A percentile compares a stretch with the other conserved stretches of the same genome.
These are phyloP conservation scores for Babesia ovis DNA, from an alignment of 169 alveolate genomes.

Conservation along the genomic window DNA sequence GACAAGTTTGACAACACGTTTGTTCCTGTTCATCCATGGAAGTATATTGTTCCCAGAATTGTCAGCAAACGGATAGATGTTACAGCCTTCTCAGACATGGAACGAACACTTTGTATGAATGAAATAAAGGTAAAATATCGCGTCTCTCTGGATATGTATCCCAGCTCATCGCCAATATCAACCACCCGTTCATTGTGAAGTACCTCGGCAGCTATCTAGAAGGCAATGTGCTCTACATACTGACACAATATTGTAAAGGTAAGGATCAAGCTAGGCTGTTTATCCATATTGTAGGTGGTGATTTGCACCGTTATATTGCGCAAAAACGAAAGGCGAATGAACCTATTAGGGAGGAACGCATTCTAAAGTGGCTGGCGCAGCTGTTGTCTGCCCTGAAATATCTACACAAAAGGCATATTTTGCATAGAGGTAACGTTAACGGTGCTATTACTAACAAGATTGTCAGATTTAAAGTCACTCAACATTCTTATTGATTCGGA, in stretches of 20 bases:
- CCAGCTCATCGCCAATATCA: conserved; percentile 71
- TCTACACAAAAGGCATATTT: conserved; percentile 82
- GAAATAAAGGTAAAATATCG: conserved; percentile 79
- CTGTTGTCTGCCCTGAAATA: conserved; percentile 81
- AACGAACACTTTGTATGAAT: conserved; percentile 71
- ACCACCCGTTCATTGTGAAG: conserved; percentile 85
- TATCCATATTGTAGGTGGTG: conserved; percentile 70
- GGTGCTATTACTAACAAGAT: neutral
- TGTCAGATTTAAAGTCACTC: conserved; percentile 84
- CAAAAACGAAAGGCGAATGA: conserved; percentile 67
- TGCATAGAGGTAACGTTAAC: conserved; percentile 84
- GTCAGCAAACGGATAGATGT: conserved; percentile 74
- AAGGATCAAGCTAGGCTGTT: conserved; percentile 38
- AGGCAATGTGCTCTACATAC: conserved; percentile 81
- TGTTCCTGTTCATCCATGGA: neutral
- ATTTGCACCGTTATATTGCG: conserved; percentile 73
- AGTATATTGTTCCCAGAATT: conserved; percentile 14
- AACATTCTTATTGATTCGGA: conserved; percentile 87
- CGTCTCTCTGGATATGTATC: too few species aligned
- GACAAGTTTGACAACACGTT: conserved; percentile 69
- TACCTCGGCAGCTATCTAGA: conserved; percentile 87
- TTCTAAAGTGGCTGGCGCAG: conserved; percentile 81
- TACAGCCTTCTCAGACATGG: conserved; percentile 69
- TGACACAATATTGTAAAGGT: conserved; percentile 91
- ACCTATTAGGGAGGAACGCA: conserved; percentile 80